Evolutionary conservation across 2,329 filamentous ascomycete genomes (phyloP), one percentile per base, ranked within the genome.

Genomic region (Arthrobotrys sinensis): DNA sequence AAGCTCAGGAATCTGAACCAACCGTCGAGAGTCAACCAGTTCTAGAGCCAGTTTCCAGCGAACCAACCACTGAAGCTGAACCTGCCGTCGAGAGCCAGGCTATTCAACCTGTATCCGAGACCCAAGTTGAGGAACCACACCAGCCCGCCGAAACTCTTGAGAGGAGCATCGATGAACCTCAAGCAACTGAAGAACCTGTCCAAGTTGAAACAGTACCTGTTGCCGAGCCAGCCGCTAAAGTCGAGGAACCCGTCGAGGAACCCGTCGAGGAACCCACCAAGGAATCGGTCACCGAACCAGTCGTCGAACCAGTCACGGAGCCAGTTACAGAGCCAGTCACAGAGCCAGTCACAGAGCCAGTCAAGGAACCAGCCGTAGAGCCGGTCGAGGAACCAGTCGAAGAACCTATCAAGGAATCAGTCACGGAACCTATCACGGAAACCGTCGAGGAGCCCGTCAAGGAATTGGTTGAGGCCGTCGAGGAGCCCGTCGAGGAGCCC

Each of bases 321-420:
- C n/a, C n/a, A n/a, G n/a, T n/a, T n/a, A n/a, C 32, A 40, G 43
- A 16, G 14, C 45, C 63, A 7, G 34, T 36, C 3, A 57, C 32
- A 40, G 68, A 65, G 48, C 21, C 60, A 11, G 36, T 19, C 21
- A 19, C 11, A 4, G 38, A 50, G n/a, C n/a, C n/a, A n/a, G n/a
- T n/a, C n/a, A n/a, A n/a, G n/a, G n/a, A n/a, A n/a, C n/a, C n/a
- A 14, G 45, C 3, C 8, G 53, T 16, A 10, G 53, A 60, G 10
- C 53, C 28, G 1, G 12, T 60, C 28, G 16, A 60, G 12, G 67
- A 71, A 16, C 67, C 45, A 21, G 55, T 52, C 38, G 53, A 52
- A 3, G 52, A 67, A 45, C 24, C n/a, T 11, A n/a, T n/a, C n/a
- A n/a, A n/a, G n/a, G n/a, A n/a, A n/a, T n/a, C n/a, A n/a, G n/a